These are phyloP conservation scores for Trypanosoma lewisi DNA, from an alignment of 208 protist genomes.

Conservation along the genomic window DNA sequence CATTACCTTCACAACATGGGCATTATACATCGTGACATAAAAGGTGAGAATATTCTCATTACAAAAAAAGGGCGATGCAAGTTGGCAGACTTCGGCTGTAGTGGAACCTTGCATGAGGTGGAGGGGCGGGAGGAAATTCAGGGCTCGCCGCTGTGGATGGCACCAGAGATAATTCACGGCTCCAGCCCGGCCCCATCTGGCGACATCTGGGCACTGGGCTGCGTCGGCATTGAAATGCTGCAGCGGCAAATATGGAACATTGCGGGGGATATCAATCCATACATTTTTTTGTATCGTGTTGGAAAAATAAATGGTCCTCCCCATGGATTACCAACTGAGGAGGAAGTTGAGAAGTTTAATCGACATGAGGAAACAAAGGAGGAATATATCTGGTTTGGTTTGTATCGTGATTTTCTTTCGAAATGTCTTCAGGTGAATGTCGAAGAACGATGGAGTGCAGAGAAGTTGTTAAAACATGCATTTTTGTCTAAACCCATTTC, in stretches of 20 bases:
- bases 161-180: conserved; percentile 72
- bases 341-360: conserved; percentile 35
- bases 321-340: conserved; percentile 43
- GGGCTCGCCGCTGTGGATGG: conserved; percentile 80
- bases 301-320: conserved; percentile 40
- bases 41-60: conserved; percentile 78
- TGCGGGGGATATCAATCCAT: conserved; percentile 30
- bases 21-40: conserved; percentile 84
- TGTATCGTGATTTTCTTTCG: conserved; percentile 60
- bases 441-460: conserved; percentile 43
- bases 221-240: conserved; percentile 81
- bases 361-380: conserved; percentile 8
- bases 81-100: conserved; percentile 80
- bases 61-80: conserved; percentile 71
- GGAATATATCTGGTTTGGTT: conserved; percentile 31
- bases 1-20: conserved; percentile 62
- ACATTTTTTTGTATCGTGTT: conserved; percentile 54
- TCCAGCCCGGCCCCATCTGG: conserved; percentile 22
- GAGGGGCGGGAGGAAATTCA: conserved; percentile 3
- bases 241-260: conserved; percentile 49
- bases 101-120: conserved; percentile 25
- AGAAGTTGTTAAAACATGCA: conserved; percentile 44
- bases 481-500: conserved; percentile 46
- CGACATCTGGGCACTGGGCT: conserved; percentile 82
- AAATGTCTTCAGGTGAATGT: conserved; percentile 46